Evolutionary conservation across 2,329 filamentous ascomycete species (phyloP).

Genomic region (Erysiphe pulchra): DNA sequence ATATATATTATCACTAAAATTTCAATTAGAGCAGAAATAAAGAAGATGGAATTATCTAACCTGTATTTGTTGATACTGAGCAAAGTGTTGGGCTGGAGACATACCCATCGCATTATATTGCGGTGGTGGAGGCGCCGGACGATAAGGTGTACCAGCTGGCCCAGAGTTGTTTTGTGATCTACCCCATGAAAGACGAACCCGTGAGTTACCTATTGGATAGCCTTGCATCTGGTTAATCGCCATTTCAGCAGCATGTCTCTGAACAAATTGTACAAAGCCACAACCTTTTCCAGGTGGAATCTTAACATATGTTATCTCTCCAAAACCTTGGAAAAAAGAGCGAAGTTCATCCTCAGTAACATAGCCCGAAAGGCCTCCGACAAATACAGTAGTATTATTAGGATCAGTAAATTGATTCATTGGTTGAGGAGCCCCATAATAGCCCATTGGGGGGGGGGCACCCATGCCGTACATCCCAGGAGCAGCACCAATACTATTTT

Average conservation of each 20-base stretch:
- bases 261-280: conserved; percentile 96
- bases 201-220: conserved; percentile 95
- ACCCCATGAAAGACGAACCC: conserved; percentile 91
- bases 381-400: conserved; percentile 98
- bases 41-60: conserved; percentile 4
- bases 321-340: conserved; percentile 98
- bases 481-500: conserved; percentile 21
- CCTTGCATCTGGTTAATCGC: conserved; percentile 99
- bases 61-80: conserved; percentile 14
- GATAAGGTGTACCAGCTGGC: conserved; percentile 82
- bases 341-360: conserved; percentile 98
- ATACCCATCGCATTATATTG: conserved; percentile 39
- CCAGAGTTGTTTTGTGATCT: conserved; percentile 98
- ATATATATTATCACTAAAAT: conserved; percentile 12
- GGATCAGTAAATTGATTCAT: conserved; percentile 99
- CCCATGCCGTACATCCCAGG: conserved; percentile 44
- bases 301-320: conserved; percentile 99
- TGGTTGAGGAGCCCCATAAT: conserved; percentile 43
- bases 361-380: conserved; percentile 88
- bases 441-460: conserved; percentile 32
- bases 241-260: conserved; percentile 97
- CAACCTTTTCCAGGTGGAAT: conserved; percentile 98
- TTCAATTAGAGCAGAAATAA: not conserved
- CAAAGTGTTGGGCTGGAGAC: conserved; percentile 13
- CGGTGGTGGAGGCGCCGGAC: conserved; percentile 63